Evolutionary conservation across 208 protist genomes (phyloP).

Genomic region (Trichomonas tenax): DNA sequence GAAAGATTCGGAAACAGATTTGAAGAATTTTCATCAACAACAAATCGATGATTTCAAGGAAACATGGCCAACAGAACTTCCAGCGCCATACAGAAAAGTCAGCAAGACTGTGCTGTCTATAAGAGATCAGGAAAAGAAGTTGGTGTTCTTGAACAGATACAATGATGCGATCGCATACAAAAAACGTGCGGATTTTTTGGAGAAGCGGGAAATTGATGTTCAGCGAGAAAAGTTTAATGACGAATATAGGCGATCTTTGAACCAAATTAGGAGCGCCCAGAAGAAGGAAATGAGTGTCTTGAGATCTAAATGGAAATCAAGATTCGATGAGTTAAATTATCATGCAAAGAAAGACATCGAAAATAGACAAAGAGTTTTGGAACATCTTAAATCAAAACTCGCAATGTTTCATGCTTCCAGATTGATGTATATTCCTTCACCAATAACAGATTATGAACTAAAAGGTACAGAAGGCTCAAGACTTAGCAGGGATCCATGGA

Average conservation of each 20-base stretch:
- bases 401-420: neutral
- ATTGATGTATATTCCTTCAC: neutral
- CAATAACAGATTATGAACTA: neutral
- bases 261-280: neutral
- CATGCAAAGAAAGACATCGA: neutral
- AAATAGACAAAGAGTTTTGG: neutral
- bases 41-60: neutral
- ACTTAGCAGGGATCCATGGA: neutral
- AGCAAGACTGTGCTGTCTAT: neutral
- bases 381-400: neutral
- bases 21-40: neutral
- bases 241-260: neutral
- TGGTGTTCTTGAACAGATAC: neutral
- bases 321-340: neutral
- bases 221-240: neutral
- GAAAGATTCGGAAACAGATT: neutral
- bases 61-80: neutral
- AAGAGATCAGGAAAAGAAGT: neutral
- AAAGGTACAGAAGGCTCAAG: neutral
- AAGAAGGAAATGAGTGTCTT: neutral
- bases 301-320: neutral
- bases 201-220: neutral
- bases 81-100: neutral
- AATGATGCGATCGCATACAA: neutral
- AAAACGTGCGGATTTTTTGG: neutral